phyloP scores from a whole-genome alignment of 2,329 filamentous ascomycete genomes.

The Grosmannia huntii region DNA sequence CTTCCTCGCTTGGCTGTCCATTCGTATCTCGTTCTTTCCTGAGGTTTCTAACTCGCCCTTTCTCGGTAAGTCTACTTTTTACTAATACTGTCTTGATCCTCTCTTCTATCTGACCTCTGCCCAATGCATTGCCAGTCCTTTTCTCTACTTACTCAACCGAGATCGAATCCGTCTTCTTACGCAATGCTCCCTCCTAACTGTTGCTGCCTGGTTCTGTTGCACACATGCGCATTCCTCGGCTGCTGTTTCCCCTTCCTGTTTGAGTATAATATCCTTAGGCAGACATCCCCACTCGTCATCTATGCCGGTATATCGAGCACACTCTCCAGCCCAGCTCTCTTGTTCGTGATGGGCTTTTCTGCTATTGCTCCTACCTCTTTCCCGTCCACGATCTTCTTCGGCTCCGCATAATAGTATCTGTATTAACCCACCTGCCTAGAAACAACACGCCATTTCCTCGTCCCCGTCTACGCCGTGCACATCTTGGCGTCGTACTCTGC shows the following conservation, averaged over 20 bases:
- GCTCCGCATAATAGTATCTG: neutral
- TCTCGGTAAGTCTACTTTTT: neutral
- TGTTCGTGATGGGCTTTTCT: too few species aligned
- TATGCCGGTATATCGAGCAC: neutral
- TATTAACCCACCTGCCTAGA: neutral
- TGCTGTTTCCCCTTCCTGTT: neutral
- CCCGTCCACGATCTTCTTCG: neutral
- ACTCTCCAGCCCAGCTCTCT: too few species aligned
- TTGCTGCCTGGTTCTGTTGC: neutral
- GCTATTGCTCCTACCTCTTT: too few species aligned
- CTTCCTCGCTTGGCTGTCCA: neutral
- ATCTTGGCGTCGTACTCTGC: neutral
- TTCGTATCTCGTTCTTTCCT: too few species aligned
- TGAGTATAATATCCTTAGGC: slow-evolving; percentile 9
- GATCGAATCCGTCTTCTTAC: neutral
- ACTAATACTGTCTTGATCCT: neutral
- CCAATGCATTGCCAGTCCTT: neutral
- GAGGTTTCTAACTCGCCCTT: neutral
- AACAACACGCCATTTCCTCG: neutral
- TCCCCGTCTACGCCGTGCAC: neutral
- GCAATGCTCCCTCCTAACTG: neutral
- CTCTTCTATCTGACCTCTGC: neutral
- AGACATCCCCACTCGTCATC: neutral
- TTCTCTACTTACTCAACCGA: neutral
- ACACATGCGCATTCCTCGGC: too few species aligned